phyloP scores from a whole-genome alignment of 495 filamentous ascomycete genomes.

The Podospora pseudocomata region DNA sequence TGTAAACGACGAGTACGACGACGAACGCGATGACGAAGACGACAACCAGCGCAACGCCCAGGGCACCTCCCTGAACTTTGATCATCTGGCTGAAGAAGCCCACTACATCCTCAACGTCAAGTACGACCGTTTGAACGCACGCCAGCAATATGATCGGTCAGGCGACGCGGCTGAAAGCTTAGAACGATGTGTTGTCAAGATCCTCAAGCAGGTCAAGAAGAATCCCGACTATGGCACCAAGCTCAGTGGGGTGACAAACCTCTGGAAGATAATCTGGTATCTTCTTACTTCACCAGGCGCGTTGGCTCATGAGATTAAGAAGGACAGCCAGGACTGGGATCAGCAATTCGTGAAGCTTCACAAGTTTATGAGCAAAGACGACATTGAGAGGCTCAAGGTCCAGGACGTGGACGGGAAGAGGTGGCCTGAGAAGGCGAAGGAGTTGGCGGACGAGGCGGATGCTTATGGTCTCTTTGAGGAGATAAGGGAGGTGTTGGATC shows the following conservation, averaged over 20 bases:
- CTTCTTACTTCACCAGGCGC: background rate
- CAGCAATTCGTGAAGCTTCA: background rate
- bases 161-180: background rate
- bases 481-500: background rate
- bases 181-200: background rate
- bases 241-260: background rate
- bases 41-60: background rate
- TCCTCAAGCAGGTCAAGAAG: background rate
- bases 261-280: background rate
- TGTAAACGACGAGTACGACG: background rate
- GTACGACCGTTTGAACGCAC: background rate
- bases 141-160: background rate
- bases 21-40: background rate
- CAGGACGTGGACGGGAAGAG: background rate
- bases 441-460: background rate
- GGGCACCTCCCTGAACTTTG: background rate
- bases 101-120: background rate
- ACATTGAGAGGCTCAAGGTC: background rate
- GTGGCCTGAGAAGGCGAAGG: background rate
- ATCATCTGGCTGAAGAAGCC: background rate
- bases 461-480: background rate
- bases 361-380: background rate
- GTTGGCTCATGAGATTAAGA: background rate
- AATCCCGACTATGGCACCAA: background rate
- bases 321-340: background rate